These are phyloP conservation scores for Evansstolkia leycettana DNA, from an alignment of 495 filamentous ascomycete genomes.

Conservation along the genomic window DNA sequence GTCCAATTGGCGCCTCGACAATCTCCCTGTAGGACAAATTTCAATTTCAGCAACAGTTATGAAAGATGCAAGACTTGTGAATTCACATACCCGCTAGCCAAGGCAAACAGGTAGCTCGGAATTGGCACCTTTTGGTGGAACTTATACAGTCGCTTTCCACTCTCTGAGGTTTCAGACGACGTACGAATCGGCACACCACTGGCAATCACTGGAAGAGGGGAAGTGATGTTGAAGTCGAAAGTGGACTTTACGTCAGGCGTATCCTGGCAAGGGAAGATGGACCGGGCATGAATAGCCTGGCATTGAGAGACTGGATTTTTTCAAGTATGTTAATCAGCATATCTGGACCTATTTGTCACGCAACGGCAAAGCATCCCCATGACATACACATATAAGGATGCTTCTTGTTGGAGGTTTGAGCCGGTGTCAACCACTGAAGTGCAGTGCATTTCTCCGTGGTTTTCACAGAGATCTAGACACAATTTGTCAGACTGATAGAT, in stretches of 20 bases:
- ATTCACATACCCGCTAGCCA: constrained; percentile 58
- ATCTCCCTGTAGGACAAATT: constrained; percentile 45
- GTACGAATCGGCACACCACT: constrained; percentile 62
- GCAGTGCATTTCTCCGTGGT: constrained; percentile 86
- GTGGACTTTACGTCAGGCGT: constrained; percentile 91
- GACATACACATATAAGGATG: constrained; percentile 83
- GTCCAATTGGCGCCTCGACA: constrained; percentile 69
- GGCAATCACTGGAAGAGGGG: constrained; percentile 76
- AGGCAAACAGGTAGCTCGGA: constrained; percentile 83
- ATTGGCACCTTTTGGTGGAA: constrained; percentile 88
- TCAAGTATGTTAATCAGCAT: too few relatives aligned
- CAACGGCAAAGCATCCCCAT: too few relatives aligned
- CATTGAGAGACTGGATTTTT: constrained; percentile 64
- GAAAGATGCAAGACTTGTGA: too few relatives aligned
- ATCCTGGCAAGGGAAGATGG: constrained; percentile 92
- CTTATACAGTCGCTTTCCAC: constrained; percentile 49
- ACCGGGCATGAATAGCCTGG: constrained; percentile 88
- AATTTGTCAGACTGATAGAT: too few relatives aligned
- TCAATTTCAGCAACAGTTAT: not conserved
- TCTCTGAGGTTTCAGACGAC: constrained; percentile 23
- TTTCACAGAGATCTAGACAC: constrained; percentile 37
- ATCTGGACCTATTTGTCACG: too few relatives aligned
- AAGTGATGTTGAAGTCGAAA: constrained; percentile 76
- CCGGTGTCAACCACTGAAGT: constrained; percentile 82
- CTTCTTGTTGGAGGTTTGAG: constrained; percentile 85